phyloP scores from a whole-genome alignment of 768 basidiomycete genomes.

The Boletales sp. region DNA sequence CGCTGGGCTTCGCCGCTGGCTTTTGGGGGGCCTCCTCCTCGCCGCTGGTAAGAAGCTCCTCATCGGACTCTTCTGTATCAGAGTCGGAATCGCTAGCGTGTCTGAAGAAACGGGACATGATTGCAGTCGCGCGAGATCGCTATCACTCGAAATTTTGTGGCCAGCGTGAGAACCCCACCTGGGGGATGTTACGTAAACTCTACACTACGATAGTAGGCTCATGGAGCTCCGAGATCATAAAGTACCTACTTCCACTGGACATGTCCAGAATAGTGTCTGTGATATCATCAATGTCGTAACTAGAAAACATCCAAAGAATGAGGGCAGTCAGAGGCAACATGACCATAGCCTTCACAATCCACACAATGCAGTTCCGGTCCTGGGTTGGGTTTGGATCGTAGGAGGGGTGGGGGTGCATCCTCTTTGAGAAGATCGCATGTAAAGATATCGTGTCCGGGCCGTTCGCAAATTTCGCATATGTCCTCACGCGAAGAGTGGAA shows the following conservation, averaged over 20 bases:
- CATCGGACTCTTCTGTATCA: constrained; percentile 68
- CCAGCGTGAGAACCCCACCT: constrained; percentile 13
- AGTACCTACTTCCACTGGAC: constrained; percentile 15
- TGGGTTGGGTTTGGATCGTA: constrained; percentile 11
- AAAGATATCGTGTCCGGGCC: constrained; percentile 83
- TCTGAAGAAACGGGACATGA: constrained; percentile 89
- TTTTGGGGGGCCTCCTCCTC: constrained; percentile 58
- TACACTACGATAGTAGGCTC: background rate
- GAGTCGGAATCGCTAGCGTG: constrained; percentile 80
- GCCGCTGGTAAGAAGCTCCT: constrained; percentile 68
- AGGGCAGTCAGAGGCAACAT: constrained; percentile 74
- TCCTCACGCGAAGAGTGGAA: constrained; percentile 31
- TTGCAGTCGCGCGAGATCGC: constrained; percentile 17
- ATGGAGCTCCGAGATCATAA: constrained; percentile 15
- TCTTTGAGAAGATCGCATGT: constrained; percentile 73
- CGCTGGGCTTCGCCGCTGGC: constrained; percentile 24
- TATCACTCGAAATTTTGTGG: constrained; percentile 25
- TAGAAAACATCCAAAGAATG: constrained; percentile 87
- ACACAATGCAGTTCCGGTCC: constrained; percentile 59
- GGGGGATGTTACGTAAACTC: constrained; percentile 14
- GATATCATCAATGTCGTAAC: constrained; percentile 12
- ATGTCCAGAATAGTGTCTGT: constrained; percentile 2
- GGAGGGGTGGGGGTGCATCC: constrained; percentile 34
- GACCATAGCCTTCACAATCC: constrained; percentile 82
- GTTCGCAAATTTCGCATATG: constrained; percentile 85